Conservation (phyloP, 2,329 filamentous ascomycete genomes). For the Sphaerostilbella broomeana region DNA sequence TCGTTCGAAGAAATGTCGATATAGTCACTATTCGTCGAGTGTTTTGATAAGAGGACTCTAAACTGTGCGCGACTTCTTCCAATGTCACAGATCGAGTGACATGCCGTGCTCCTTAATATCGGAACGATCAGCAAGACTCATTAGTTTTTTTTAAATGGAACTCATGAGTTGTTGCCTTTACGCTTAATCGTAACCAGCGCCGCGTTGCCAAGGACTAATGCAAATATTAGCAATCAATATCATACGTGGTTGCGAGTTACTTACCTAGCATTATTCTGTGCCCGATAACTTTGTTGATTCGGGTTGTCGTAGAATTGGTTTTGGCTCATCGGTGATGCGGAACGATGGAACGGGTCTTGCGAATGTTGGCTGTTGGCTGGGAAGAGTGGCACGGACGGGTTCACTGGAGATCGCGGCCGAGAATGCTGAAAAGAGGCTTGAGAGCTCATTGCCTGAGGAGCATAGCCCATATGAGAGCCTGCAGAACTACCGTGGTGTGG, state of each 20-base stretch:
- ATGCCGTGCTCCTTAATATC: too few species aligned
- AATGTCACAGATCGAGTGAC: too few species aligned
- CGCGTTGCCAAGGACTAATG: constrained; percentile 38
- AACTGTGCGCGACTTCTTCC: too few species aligned
- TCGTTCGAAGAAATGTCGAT: too few species aligned
- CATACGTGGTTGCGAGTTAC: neutral
- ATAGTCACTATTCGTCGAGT: too few species aligned
- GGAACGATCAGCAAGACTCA: too few species aligned
- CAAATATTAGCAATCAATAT: constrained; percentile 13
- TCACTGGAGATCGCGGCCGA: constrained; percentile 29
- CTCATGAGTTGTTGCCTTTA: too few species aligned
- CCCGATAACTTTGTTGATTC: constrained; percentile 28
- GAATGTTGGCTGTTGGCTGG: constrained; percentile 30
- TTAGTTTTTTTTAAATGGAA: too few species aligned
- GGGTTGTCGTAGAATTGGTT: constrained; percentile 25
- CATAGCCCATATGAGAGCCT: constrained; percentile 12
- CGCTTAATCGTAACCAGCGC: constrained; percentile 37
- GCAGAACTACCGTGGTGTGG: constrained; percentile 29
- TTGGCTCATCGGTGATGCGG: constrained; percentile 17
- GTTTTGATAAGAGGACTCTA: too few species aligned
- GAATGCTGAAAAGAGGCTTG: constrained; percentile 22
- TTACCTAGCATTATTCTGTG: constrained; percentile 35
- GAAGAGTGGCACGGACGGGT: constrained; percentile 38
- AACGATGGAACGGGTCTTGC: constrained; percentile 26
- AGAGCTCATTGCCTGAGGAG: constrained; percentile 14